Evolutionary conservation across 192 early-diverging fungal genomes (phyloP), one percentile per base, ranked within the genome.

Genomic region (Podila epigama): DNA sequence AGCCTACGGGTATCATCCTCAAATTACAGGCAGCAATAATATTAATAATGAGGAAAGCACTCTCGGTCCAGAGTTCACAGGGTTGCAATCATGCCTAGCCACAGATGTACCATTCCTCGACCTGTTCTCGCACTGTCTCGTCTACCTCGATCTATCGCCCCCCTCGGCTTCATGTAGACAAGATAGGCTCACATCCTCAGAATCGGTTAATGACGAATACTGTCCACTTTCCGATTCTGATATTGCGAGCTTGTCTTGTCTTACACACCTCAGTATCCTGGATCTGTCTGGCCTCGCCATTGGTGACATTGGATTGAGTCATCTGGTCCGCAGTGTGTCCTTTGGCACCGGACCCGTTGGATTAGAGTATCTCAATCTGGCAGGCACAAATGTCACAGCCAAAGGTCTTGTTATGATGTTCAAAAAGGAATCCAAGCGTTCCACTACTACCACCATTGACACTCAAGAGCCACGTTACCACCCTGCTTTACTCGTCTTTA

Each of bases 111-210:
- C 73, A 0, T 52, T 58, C 12, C 37, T 77, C 22, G 66, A 42
- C 11, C 31, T 20, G 10, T 77, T 77, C 54, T 40, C 64, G 1
- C 51, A 59, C 5, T 77, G 73, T 59, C 61, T 77, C 5, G 73
- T 68, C n/a, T 77, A 77, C 20, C 42, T 77, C n/a, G 73, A 77
- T 22, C 50, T 77, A 9, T 77, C 73, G 12, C 60, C 29, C 13
- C 29, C 54, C 28, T n/a, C n/a, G n/a, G n/a, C n/a, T n/a, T n/a
- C n/a, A n/a, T n/a, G n/a, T n/a, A n/a, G n/a, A n/a, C n/a, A n/a
- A n/a, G n/a, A n/a, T n/a, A n/a, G n/a, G n/a, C n/a, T n/a, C n/a
- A n/a, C n/a, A n/a, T n/a, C n/a, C n/a, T n/a, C 18, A 27, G 57
- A 35, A 11, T 41, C 20, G 20, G 56, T 33, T 27, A 54, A 39